phyloP scores from a whole-genome alignment of 2,329 filamentous ascomycete genomes.

The Aspergillus floridensis region DNA sequence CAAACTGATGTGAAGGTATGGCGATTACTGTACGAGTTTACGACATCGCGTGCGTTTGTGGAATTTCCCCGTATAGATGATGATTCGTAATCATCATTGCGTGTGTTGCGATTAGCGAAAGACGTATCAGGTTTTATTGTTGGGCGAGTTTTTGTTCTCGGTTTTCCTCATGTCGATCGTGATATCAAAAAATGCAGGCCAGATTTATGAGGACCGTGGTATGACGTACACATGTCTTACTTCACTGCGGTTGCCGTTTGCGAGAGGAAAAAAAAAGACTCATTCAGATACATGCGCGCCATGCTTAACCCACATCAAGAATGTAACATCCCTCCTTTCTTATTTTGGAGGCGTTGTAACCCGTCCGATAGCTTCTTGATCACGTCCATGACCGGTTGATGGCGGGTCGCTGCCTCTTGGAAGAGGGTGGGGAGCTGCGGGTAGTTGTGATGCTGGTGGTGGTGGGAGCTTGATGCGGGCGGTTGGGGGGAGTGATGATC shows the following conservation, averaged over 20 bases:
- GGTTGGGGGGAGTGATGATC: neutral
- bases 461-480: no score
- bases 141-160: neutral
- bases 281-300: no score
- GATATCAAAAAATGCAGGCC: neutral
- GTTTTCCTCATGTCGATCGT: neutral
- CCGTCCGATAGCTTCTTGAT: conserved; percentile 26
- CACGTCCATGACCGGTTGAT: conserved; percentile 28
- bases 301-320: neutral
- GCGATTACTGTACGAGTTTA: no score
- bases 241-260: no score
- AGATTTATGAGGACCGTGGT: neutral
- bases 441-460: neutral
- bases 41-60: no score
- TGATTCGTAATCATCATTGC: neutral
- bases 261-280: no score
- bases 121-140: neutral
- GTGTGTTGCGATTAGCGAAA: neutral
- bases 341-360: conserved; percentile 21
- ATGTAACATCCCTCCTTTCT: neutral
- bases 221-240: neutral
- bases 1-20: neutral
- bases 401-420: conserved; percentile 25
- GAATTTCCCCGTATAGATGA: neutral
- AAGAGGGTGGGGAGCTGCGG: conserved; percentile 18